Base-by-base conservation (phyloP, 2,329 filamentous ascomycete species). In the Dactylellina sp. region DNA sequence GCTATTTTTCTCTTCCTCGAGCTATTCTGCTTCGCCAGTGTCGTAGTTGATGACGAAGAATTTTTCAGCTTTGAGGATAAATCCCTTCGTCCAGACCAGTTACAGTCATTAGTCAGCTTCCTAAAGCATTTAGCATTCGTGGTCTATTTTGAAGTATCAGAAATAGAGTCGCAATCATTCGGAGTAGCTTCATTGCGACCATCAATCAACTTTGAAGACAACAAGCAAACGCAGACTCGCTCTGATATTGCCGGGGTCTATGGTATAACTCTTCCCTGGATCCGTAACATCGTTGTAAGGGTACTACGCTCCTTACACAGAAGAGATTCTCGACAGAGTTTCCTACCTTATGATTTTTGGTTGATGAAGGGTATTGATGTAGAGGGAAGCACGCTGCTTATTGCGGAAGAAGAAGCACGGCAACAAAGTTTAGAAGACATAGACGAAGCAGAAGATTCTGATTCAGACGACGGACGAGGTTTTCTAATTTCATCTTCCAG, bases 11-110 rank as follows among this genome's bases (percentile, higher is more conserved):
- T 99, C 0, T 98, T 99, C 79, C 85, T 99, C 4, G 95, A 99
- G 78, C 86, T 99, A 0, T 99, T 97, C 80, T 92, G 91, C 1
- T 98, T 98, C 80, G 88, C 97, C 1, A 84, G 98, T 11, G 91
- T 95, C 77, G 88, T 98, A 35, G 96, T 94, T 80, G 95, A 99
- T 77, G 95, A 99, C 76, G 94, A 98, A 77, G 95, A 99, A 78
- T 99, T 99, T 79, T 90, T 96, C 75, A 86, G 88, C 65, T 85
- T 85, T 63, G 82, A 86, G 75, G 82, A 81, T 81, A 83, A 82
- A 7, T 89, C 91, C 47, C 84, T 98, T 4, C 86, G 88, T 0
- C 81, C 94, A 7, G 80, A 82, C 9, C 90, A 97, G 62, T 85
- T 98, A 2, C 89, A 89, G 75, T 83, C 86, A 1, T 85, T 99